Base-by-base conservation (phyloP, 2,329 filamentous ascomycete genomes). In the Talaromyces sp. region DNA sequence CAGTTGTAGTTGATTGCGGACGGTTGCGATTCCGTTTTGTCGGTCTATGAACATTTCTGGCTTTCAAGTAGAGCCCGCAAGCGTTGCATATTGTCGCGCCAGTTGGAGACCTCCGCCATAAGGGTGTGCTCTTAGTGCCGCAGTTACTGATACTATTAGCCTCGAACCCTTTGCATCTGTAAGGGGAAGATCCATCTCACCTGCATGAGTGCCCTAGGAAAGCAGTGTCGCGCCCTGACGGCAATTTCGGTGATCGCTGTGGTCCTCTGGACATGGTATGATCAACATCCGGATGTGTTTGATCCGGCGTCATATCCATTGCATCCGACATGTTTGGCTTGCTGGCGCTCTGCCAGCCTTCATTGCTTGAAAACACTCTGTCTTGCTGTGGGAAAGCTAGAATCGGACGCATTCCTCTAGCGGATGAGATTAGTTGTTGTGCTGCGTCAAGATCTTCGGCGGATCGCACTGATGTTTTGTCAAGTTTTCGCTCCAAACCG, bases 1-100 rank as follows among this genome's bases (percentile, higher is more conserved):
- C 68, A 38, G 73, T 72, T 0, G 66, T 51, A 17, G 60, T 43
- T 45, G 79, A 76, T 31, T 87, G 85, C 11, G 90, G 88, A 62
- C 77, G 75, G 17, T 69, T 67, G 67, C 93, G 90, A 80, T 96
- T 97, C 65, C 97, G 82, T 72, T 93, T 97, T 6, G 92, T 95
- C 15, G 95, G 95, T 60, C 95, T 88, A 71, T 92, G 88, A 68
- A 94, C 91, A 75, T 98, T 98, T 70, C 95, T 88, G 10, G 94
- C 93, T 78, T 98, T 98, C 68, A 92, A 84, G 77, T 99, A 99
- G 17, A 99, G 84, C 49, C 95, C 95, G 74, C 95, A 99, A 5
- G 95, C 95, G 79, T 99, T 99, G 81, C 95, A 99, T 67, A 99
- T 98, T 31, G 93, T 97, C 63, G 92, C 91, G 34, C 95, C 95